Percentiles rank a stretch among this genome's conserved stretches.
Evolutionary conservation across 2,329 filamentous ascomycete species (phyloP).

Genomic region (Alternaria solani): DNA sequence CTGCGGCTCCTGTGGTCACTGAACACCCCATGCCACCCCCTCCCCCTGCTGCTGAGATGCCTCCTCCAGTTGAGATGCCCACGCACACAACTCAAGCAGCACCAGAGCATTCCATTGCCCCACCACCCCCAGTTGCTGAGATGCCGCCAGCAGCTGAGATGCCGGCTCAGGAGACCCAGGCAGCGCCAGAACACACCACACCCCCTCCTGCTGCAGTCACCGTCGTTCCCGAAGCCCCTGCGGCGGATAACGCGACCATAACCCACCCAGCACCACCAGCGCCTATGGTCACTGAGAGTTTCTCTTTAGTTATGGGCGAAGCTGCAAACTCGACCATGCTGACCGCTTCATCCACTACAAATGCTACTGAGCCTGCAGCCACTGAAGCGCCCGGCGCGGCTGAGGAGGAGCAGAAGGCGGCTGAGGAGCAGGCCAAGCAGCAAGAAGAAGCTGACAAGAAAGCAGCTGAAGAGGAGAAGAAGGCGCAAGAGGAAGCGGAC

Average conservation of each 20-base stretch:
- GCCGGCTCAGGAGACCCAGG: conserved; percentile 4
- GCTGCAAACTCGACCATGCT: conserved; percentile 1
- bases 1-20: conserved; percentile 6
- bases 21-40: background rate
- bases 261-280: conserved; percentile 11
- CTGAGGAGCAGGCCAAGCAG: background rate
- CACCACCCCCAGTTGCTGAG: background rate
- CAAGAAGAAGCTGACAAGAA: background rate
- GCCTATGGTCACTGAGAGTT: conserved; percentile 17
- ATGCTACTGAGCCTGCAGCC: background rate
- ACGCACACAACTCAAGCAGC: background rate
- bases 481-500: background rate
- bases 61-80: conserved; percentile 3
- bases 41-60: background rate
- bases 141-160: conserved; percentile 2
- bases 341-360: background rate
- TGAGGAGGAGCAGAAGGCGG: conserved; percentile 2
- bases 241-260: background rate
- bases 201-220: conserved; percentile 3
- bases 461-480: background rate
- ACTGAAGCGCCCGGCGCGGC: background rate
- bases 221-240: background rate
- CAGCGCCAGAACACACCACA: conserved; percentile 6
- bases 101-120: background rate
- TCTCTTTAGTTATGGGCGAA: conserved; percentile 15